These are phyloP conservation scores for Wickerhamomyces sp. DNA, from an alignment of 1,139 yeast species.

Conservation along the genomic window DNA sequence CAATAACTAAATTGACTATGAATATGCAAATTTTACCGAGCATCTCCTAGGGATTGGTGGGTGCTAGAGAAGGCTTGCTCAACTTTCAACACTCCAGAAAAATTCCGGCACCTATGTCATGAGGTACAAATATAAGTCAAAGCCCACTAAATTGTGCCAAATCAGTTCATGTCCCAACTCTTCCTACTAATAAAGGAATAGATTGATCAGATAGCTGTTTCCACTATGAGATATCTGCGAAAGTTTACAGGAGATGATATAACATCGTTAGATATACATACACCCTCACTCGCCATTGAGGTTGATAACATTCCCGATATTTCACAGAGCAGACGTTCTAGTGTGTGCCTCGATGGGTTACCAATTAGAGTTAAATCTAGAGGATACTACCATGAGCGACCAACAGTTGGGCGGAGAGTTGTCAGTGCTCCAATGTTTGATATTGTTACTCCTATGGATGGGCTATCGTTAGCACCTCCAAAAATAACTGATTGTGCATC, in stretches of 20 bases:
- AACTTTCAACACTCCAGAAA: too few relatives aligned
- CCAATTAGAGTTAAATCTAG: conserved; percentile 22
- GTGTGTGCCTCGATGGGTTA: conserved; percentile 9
- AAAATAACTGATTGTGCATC: conserved; percentile 5
- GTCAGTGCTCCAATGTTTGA: conserved; percentile 25
- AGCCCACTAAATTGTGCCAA: neutral
- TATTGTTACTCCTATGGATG: conserved; percentile 12
- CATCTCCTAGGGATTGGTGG: too few relatives aligned
- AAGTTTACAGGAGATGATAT: conserved; percentile 22
- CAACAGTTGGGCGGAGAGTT: conserved; percentile 14
- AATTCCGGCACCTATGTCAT: neutral
- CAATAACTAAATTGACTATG: too few relatives aligned
- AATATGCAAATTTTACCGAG: too few relatives aligned
- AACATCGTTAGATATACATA: conserved; percentile 16
- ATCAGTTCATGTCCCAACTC: neutral
- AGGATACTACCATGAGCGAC: conserved; percentile 10
- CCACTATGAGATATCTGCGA: conserved; percentile 20
- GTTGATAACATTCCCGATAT: conserved; percentile 9
- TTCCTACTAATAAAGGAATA: neutral
- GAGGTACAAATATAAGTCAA: neutral
- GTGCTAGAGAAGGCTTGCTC: too few relatives aligned
- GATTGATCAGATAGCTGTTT: neutral
- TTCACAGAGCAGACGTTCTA: neutral
- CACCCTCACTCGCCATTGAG: conserved; percentile 9
- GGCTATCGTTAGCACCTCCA: conserved; percentile 13